A percentile compares a stretch with the other conserved stretches of the same genome.
Evolutionary conservation across 2,329 filamentous ascomycete genomes (phyloP).

Genomic region (Colletotrichum agaves): DNA sequence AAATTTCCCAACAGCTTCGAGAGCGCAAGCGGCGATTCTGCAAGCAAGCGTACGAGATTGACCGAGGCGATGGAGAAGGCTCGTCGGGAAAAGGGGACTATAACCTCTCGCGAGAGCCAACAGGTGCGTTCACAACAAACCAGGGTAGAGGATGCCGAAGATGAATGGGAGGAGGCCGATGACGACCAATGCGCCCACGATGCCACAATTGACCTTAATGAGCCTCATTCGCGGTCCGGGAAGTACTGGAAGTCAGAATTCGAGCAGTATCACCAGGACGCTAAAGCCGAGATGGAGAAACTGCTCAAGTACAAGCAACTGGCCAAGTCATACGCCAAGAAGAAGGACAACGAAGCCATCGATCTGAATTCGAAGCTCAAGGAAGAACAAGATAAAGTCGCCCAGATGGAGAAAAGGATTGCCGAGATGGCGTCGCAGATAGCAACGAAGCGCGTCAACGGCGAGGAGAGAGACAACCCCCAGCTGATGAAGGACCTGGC

Average conservation of each 20-base stretch:
- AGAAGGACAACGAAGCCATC: conserved; percentile 78
- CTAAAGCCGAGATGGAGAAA: conserved; percentile 79
- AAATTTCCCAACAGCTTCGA: conserved; percentile 46
- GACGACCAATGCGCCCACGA: conserved; percentile 64
- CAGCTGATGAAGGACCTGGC: conserved; percentile 64
- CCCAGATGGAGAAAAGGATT: conserved; percentile 71
- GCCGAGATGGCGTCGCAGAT: conserved; percentile 70
- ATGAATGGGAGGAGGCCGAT: conserved; percentile 62
- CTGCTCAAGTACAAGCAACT: conserved; percentile 83
- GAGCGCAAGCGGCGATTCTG: conserved; percentile 37
- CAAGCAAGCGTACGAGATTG: conserved; percentile 54
- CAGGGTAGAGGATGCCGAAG: conserved; percentile 48
- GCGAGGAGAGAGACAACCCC: conserved; percentile 56
- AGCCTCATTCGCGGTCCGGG: conserved; percentile 79
- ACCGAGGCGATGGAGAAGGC: conserved; percentile 59
- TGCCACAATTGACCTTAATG: conserved; percentile 75
- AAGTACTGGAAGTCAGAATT: conserved; percentile 85
- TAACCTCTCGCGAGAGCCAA: conserved; percentile 12
- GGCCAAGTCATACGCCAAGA: conserved; percentile 81
- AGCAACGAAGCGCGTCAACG: conserved; percentile 49
- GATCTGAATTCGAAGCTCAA: conserved; percentile 73
- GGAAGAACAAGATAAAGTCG: conserved; percentile 74
- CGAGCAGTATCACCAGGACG: conserved; percentile 77
- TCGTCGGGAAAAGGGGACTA: conserved; percentile 43
- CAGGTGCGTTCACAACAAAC: conserved; percentile 35